A percentile compares a stretch with the other conserved stretches of the same genome.
phyloP scores from a whole-genome alignment of 129 eudicot genomes.

The Heracleum sosnowskyi region DNA sequence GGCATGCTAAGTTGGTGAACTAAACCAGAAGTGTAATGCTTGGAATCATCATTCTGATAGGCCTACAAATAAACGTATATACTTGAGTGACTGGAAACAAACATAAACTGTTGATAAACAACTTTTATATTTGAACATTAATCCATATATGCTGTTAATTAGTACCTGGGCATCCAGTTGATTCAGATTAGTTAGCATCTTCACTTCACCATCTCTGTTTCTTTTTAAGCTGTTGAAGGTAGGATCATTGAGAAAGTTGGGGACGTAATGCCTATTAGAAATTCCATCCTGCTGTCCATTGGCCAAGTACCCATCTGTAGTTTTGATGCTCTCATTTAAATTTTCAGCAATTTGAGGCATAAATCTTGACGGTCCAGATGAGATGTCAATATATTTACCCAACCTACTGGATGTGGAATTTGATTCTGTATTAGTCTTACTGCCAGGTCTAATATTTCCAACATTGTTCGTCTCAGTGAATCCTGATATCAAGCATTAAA shows the following conservation, averaged over 20 bases:
- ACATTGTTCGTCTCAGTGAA: neutral
- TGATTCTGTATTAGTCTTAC: neutral
- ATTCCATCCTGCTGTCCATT: neutral
- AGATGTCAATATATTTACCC: neutral
- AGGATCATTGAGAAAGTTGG: neutral
- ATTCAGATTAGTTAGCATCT: neutral
- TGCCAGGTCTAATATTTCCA: neutral
- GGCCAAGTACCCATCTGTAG: neutral
- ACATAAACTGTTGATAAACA: neutral
- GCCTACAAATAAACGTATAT: neutral
- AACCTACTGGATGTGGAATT: conserved; percentile 1
- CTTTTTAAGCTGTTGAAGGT: conserved; percentile 1
- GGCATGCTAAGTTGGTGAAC: conserved; percentile 85
- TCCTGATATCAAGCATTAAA: conserved; percentile 4
- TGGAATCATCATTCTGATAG: conserved; percentile 53
- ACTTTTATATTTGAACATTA: neutral
- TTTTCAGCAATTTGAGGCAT: conserved; percentile 5
- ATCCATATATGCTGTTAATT: neutral
- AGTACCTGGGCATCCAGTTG: neutral
- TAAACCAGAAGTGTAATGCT: conserved; percentile 37
- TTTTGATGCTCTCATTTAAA: neutral
- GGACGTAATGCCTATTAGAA: neutral
- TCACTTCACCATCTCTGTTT: conserved; percentile 7
- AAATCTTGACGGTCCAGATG: neutral
- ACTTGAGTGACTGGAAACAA: conserved; percentile 1